Conservation (phyloP, 176 grass and related monocot species). For the Ensete glaucum region DNA sequence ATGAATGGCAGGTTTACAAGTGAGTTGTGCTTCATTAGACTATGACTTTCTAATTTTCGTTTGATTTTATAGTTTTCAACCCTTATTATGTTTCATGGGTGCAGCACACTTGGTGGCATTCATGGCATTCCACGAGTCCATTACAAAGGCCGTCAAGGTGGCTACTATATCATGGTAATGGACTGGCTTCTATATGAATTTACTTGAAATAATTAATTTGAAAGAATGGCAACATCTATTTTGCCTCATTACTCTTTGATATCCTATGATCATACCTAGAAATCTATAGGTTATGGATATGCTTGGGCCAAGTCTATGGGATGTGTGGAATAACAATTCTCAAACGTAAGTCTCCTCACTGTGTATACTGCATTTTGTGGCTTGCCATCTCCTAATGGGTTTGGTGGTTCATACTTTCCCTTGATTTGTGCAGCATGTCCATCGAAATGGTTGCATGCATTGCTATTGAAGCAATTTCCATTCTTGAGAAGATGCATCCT, state of each 20-base stretch:
- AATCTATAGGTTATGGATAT: slow-evolving; percentile 81
- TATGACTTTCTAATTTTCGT: not conserved
- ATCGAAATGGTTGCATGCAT: slow-evolving; percentile 98
- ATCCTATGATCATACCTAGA: not conserved
- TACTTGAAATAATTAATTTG: not conserved
- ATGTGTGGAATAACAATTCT: slow-evolving; percentile 93
- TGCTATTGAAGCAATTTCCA: slow-evolving; percentile 93
- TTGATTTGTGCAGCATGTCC: slow-evolving; percentile 54
- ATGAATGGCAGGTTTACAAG: slow-evolving; percentile 97
- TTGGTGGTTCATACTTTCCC: slow-evolving; percentile 7
- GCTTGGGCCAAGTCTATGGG: slow-evolving; percentile 89
- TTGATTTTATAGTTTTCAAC: slow-evolving; percentile 1
- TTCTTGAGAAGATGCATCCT: slow-evolving; percentile 84
- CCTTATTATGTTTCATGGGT: slow-evolving; percentile 6
- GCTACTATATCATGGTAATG: slow-evolving; percentile 84
- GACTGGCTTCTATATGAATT: slow-evolving; percentile 8
- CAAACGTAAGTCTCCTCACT: slow-evolving; percentile 47
- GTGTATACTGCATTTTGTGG: not conserved
- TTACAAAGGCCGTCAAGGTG: slow-evolving; percentile 81
- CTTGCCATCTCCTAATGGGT: not conserved
- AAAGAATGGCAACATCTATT: too few relatives aligned
- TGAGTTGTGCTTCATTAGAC: slow-evolving; percentile 23
- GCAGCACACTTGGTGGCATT: slow-evolving; percentile 83
- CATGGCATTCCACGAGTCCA: slow-evolving; percentile 88
- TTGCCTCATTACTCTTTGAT: too few relatives aligned